Evolutionary conservation across 2,329 filamentous ascomycete species (phyloP).

Genomic region (Hypoxylon rubiginosum): DNA sequence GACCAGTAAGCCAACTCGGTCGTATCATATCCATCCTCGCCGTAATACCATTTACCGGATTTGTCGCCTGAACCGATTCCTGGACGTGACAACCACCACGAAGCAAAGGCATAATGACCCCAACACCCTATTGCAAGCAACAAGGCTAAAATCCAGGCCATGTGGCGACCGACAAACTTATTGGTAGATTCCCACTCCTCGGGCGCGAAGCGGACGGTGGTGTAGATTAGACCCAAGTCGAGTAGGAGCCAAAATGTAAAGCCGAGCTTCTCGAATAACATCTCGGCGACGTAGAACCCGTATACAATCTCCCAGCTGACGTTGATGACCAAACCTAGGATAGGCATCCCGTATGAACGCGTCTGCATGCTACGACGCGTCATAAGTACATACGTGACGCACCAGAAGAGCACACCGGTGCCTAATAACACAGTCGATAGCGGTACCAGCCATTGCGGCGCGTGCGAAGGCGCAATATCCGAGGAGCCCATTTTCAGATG

Average conservation of each 20-base stretch:
- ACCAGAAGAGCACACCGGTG: slow-evolving; percentile 52
- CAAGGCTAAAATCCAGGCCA: slow-evolving; percentile 54
- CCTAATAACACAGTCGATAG: slow-evolving; percentile 52
- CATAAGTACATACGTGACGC: slow-evolving; percentile 62
- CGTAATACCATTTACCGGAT: slow-evolving; percentile 61
- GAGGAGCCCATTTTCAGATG: slow-evolving; percentile 54
- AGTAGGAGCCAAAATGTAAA: slow-evolving; percentile 64
- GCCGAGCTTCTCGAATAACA: slow-evolving; percentile 58
- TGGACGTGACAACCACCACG: slow-evolving; percentile 62
- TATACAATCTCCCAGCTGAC: slow-evolving; percentile 67
- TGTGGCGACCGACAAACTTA: slow-evolving; percentile 58
- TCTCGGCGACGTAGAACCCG: slow-evolving; percentile 61
- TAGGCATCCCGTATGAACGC: slow-evolving; percentile 63
- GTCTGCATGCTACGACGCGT: slow-evolving; percentile 60
- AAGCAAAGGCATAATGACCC: slow-evolving; percentile 51
- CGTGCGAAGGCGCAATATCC: slow-evolving; percentile 54
- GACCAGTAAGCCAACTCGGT: slow-evolving; percentile 66
- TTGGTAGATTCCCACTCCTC: slow-evolving; percentile 58
- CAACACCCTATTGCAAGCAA: slow-evolving; percentile 3
- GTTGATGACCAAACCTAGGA: slow-evolving; percentile 63
- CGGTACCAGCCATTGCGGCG: slow-evolving; percentile 37
- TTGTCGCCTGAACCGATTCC: slow-evolving; percentile 59
- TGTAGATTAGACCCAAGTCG: slow-evolving; percentile 62
- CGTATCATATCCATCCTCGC: slow-evolving; percentile 58
- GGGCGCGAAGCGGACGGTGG: slow-evolving; percentile 59